phyloP scores from a whole-genome alignment of 331 rosid species.

The Acacia concinna region DNA sequence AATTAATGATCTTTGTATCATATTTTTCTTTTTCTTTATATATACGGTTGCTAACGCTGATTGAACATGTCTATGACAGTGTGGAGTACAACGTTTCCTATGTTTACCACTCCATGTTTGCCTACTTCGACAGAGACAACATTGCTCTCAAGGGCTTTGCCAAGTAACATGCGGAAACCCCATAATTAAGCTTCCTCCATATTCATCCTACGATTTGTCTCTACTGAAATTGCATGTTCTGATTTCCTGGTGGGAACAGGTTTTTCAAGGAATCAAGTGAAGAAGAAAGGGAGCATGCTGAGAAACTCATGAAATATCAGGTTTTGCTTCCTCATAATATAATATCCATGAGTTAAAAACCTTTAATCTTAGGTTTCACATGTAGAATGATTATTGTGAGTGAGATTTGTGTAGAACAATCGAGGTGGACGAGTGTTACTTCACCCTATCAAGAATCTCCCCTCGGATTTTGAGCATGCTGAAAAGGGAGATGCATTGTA shows the following conservation, averaged over 20 bases:
- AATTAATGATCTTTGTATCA: background rate
- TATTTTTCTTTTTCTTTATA: background rate
- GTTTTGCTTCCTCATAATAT: slow-evolving; percentile 25
- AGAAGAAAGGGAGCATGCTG: slow-evolving; percentile 66
- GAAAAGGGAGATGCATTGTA: slow-evolving; percentile 79
- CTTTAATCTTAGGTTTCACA: background rate
- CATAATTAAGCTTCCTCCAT: background rate
- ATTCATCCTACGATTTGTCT: background rate
- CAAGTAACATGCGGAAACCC: slow-evolving; percentile 33
- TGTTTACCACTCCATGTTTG: slow-evolving; percentile 62
- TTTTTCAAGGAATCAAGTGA: slow-evolving; percentile 65
- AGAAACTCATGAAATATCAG: slow-evolving; percentile 53
- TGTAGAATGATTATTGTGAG: background rate
- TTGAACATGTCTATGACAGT: slow-evolving; percentile 19
- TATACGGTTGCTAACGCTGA: background rate
- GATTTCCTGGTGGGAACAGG: slow-evolving; percentile 30
- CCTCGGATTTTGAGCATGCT: slow-evolving; percentile 54
- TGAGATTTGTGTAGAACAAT: slow-evolving; percentile 34
- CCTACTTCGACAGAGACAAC: slow-evolving; percentile 63
- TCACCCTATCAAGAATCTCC: slow-evolving; percentile 50
- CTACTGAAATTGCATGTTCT: background rate
- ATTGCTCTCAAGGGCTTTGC: slow-evolving; percentile 56
- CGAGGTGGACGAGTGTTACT: slow-evolving; percentile 71
- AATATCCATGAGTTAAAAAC: background rate
- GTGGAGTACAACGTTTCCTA: slow-evolving; percentile 61